Evolutionary conservation across 1,284 basidiomycete species (phyloP), one percentile per base, ranked within the genome.

Genomic region (Agaricales sp.): DNA sequence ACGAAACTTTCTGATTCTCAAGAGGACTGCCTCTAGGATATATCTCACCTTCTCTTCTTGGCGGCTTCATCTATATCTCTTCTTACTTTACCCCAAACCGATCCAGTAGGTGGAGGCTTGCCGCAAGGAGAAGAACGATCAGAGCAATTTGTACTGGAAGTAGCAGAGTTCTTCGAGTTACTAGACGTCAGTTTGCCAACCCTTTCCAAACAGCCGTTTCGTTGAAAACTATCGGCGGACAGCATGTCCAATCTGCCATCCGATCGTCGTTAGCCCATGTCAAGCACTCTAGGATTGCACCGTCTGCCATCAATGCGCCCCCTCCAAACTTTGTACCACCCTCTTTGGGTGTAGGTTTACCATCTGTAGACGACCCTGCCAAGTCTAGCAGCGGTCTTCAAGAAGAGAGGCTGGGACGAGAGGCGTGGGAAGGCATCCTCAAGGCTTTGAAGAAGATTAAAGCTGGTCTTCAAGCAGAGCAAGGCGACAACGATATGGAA

Each of bases 71-170:
- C 82, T 6, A 79, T 88, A 49, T 80, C 83, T 11, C 70, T 89
- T 38, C 71, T 90, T 47, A 83, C 86, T 0, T 67, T 89, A 3
- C 86, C 86, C 2, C 84, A 88, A 63, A 86, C 83, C 1, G 86
- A 88, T 59, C 71, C 64, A 1, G 71, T 76, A 2, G 75, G 76
- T 12, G 80, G 82, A 48, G 69, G 68, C 46, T 69, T 87, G 4
- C 85, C 87, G 1, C 81, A 85, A 58, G 85, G 84, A 25, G 86
- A 83, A 53, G 87, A 89, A 62, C 72, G 87, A 38, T 86, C 84
- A 11, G 87, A 89, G 57, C 81, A 87, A 58, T 89, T 89, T 56
- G 86, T 89, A 43, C 69, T 84, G 43, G 84, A 88, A 68, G 84
- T 85, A 46, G 83, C 79, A 65, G 83, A 87, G 59, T 90, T 88